Percentiles rank a stretch among this genome's conserved stretches.
These are phyloP conservation scores for Sporothrix pseudoabietina DNA, from an alignment of 2,329 filamentous ascomycete species.

Conservation along the genomic window DNA sequence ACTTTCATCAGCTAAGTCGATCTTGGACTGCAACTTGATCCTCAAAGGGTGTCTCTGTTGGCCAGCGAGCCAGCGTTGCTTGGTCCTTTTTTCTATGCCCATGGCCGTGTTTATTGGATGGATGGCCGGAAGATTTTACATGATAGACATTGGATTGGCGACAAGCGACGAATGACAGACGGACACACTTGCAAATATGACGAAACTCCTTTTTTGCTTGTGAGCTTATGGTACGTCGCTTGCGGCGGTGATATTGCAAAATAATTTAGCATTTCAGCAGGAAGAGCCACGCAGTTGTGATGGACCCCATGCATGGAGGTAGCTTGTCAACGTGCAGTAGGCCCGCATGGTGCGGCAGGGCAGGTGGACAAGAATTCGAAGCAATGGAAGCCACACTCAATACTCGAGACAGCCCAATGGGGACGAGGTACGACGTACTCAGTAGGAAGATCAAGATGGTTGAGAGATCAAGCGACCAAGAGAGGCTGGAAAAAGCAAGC, in stretches of 20 bases:
- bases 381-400: conserved; percentile 7
- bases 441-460: not conserved
- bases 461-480: not conserved
- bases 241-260: conserved; percentile 20
- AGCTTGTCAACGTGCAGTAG: conserved; percentile 30
- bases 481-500: not conserved
- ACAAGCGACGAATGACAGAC: not conserved
- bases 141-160: not conserved
- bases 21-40: not conserved
- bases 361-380: conserved; percentile 22
- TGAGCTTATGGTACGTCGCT: conserved; percentile 18
- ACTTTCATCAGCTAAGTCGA: not conserved
- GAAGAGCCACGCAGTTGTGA: not conserved
- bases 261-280: not conserved
- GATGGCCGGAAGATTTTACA: conserved; percentile 19
- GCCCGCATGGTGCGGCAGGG: conserved; percentile 20
- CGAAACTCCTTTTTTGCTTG: not conserved
- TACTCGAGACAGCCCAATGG: not conserved
- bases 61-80: not conserved
- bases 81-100: not conserved
- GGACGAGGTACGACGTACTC: not conserved
- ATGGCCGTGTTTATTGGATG: not conserved
- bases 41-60: not conserved
- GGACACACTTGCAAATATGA: not conserved
- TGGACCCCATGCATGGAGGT: conserved; percentile 8